Percentiles rank a stretch among this genome's conserved stretches.
These are phyloP conservation scores for Nakaseomyces bracarensis DNA, from an alignment of 1,139 yeast species.

Conservation along the genomic window DNA sequence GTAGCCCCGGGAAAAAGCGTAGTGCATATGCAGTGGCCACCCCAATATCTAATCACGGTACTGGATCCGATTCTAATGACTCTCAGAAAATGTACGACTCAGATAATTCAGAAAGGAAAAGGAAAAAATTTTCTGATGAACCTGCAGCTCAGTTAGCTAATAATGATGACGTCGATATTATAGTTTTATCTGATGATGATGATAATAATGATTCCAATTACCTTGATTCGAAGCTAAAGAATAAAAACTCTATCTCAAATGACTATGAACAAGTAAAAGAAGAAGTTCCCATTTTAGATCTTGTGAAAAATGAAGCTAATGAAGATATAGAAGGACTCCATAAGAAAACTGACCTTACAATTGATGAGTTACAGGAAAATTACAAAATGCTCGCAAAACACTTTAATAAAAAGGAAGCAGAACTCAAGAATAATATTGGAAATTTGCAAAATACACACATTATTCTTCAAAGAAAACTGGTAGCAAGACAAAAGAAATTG, in stretches of 20 bases:
- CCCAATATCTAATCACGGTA: neutral
- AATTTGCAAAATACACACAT: conserved; percentile 15
- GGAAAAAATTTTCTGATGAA: neutral
- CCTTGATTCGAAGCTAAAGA: neutral
- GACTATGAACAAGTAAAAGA: neutral
- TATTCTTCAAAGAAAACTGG: conserved; percentile 18
- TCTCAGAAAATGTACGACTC: conserved; percentile 3
- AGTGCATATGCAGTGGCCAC: neutral
- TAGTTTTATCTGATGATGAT: conserved; percentile 3
- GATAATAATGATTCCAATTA: neutral
- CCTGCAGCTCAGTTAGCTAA: neutral
- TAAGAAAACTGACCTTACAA: conserved; percentile 1
- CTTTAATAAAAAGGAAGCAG: conserved; percentile 12
- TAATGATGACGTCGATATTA: neutral
- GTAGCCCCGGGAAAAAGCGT: neutral
- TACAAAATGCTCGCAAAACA: conserved; percentile 8
- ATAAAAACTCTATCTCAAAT: neutral
- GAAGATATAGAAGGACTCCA: conserved; percentile 2
- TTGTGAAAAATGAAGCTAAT: neutral
- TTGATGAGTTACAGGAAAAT: conserved; percentile 8
- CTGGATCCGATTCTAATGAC: conserved; percentile 3
- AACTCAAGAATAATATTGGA: conserved; percentile 12
- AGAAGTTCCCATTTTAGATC: conserved; percentile 3
- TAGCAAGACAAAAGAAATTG: conserved; percentile 18
- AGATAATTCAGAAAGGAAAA: conserved; percentile 4